A percentile compares a stretch with the other conserved stretches of the same genome.
Evolutionary conservation across 495 filamentous ascomycete species (phyloP).

Genomic region (Chlorociboria aeruginascens): DNA sequence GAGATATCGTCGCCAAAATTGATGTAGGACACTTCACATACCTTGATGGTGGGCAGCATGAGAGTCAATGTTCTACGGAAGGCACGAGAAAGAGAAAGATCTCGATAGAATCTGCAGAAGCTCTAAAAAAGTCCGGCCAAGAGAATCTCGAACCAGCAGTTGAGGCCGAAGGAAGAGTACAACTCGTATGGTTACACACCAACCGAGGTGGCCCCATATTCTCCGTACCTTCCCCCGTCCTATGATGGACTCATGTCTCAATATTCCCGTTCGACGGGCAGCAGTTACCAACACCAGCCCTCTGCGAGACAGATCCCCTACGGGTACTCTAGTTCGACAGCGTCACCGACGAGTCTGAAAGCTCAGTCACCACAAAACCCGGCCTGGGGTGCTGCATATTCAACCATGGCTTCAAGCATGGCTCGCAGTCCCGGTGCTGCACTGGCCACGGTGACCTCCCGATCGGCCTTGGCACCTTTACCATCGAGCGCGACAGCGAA

Average conservation of each 20-base stretch:
- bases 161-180: slow-evolving; percentile 28
- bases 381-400: slow-evolving; percentile 30
- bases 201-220: slow-evolving; percentile 13
- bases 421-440: slow-evolving; percentile 26
- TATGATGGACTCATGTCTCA: slow-evolving; percentile 23
- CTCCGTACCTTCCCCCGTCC: slow-evolving; percentile 24
- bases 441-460: slow-evolving; percentile 27
- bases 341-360: slow-evolving; percentile 24
- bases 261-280: slow-evolving; percentile 20
- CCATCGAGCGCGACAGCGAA: slow-evolving; percentile 25
- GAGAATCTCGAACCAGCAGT: slow-evolving; percentile 19
- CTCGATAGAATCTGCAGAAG: slow-evolving; percentile 24
- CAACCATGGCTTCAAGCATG: slow-evolving; percentile 26
- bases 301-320: slow-evolving; percentile 29
- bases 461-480: slow-evolving; percentile 24
- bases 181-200: slow-evolving; percentile 22
- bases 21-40: slow-evolving; percentile 75
- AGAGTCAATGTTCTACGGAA: slow-evolving; percentile 22
- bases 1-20: slow-evolving; percentile 45
- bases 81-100: slow-evolving; percentile 31
- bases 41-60: slow-evolving; percentile 25
- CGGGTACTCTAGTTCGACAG: slow-evolving; percentile 30
- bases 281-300: slow-evolving; percentile 22
- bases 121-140: slow-evolving; percentile 24
- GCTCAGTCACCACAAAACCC: slow-evolving; percentile 35